phyloP scores from a whole-genome alignment of 345 rosid species.

The Gossypium sturtianum region DNA sequence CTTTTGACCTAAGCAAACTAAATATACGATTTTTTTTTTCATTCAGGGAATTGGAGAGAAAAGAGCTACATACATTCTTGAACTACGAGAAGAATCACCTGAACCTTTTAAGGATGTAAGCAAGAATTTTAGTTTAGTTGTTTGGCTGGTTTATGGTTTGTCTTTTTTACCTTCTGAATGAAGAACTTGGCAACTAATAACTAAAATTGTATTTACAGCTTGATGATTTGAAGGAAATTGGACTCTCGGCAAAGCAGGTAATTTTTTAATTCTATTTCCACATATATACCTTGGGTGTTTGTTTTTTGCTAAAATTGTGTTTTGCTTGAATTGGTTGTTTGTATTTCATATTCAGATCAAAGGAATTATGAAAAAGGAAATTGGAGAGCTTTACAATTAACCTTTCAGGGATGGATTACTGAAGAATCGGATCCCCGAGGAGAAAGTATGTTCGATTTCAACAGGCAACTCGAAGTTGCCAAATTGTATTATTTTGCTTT shows the following conservation, averaged over 20 bases:
- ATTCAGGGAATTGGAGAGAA: conserved; percentile 79
- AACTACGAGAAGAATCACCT: conserved; percentile 54
- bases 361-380: conserved; percentile 28
- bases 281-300: neutral
- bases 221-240: conserved; percentile 55
- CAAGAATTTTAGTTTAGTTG: neutral
- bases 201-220: conserved; percentile 31
- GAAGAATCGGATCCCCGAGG: no score
- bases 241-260: conserved; percentile 83
- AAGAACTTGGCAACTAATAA: neutral
- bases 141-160: neutral
- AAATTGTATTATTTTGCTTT: neutral
- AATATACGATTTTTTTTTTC: neutral
- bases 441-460: neutral
- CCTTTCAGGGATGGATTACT: neutral
- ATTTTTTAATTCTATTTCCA: neutral
- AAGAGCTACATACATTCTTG: conserved; percentile 61
- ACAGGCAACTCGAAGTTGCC: conserved; percentile 15
- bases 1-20: neutral
- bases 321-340: neutral
- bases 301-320: neutral
- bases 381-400: conserved; percentile 28
- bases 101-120: conserved; percentile 66
- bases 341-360: conserved; percentile 24
- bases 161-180: no score